phyloP scores from a whole-genome alignment of 2,329 filamentous ascomycete genomes.

The Penicillium frequentans region DNA sequence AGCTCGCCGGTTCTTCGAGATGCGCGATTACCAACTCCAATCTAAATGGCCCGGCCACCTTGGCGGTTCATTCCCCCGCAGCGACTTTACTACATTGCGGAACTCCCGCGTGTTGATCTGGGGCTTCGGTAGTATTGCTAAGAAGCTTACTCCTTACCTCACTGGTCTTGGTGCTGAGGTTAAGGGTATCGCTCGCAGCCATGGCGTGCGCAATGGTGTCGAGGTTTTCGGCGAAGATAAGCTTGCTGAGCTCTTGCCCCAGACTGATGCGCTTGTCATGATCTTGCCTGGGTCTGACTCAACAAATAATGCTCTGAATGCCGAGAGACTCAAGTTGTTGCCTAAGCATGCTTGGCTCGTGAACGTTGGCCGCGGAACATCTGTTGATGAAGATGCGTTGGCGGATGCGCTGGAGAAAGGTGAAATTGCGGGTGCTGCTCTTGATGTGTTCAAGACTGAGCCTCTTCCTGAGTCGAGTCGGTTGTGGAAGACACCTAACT shows the following conservation, averaged over 20 bases:
- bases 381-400: constrained; percentile 22
- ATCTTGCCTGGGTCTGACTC: constrained; percentile 60
- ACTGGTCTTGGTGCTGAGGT: constrained; percentile 59
- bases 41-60: constrained; percentile 62
- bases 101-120: constrained; percentile 61
- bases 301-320: constrained; percentile 58
- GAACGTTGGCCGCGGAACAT: constrained; percentile 23
- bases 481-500: constrained; percentile 22
- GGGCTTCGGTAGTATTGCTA: constrained; percentile 68
- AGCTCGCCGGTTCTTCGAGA: constrained; percentile 57
- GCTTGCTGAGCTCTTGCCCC: constrained; percentile 53
- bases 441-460: constrained; percentile 24
- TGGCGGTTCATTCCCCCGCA: constrained; percentile 58
- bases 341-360: constrained; percentile 50
- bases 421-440: constrained; percentile 20
- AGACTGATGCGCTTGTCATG: constrained; percentile 67
- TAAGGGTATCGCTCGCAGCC: constrained; percentile 56
- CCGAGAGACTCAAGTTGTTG: constrained; percentile 53
- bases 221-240: constrained; percentile 59
- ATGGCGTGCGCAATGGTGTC: constrained; percentile 59
- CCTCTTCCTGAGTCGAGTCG: constrained; percentile 21
- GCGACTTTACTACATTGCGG: constrained; percentile 60
- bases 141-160: constrained; percentile 58
- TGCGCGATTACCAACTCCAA: constrained; percentile 60
- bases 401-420: constrained; percentile 21